A percentile compares a stretch with the other conserved stretches of the same genome.
These are phyloP conservation scores for Populus euphratica DNA, from an alignment of 345 rosid genomes.

Conservation along the genomic window DNA sequence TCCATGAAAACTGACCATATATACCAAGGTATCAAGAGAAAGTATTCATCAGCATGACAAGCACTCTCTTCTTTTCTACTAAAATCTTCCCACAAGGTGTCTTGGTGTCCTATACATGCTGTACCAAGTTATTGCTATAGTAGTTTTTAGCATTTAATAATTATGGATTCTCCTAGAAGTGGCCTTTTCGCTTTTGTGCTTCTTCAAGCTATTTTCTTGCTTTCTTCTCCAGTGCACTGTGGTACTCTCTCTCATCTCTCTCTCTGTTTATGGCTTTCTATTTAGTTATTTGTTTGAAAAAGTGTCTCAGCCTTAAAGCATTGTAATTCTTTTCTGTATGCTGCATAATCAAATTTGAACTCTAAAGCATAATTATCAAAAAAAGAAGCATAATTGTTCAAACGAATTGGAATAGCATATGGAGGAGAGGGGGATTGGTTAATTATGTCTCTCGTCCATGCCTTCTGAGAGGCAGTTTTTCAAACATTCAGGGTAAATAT, in stretches of 20 bases:
- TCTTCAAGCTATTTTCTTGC: conserved; percentile 35
- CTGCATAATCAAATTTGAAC: too few species aligned
- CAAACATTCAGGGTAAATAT: too few species aligned
- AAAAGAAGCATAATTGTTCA: background rate
- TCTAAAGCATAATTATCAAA: too few species aligned
- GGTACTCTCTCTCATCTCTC: conserved; percentile 11
- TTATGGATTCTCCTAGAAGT: conserved; percentile 30
- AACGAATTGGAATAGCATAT: too few species aligned
- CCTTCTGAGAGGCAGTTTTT: too few species aligned
- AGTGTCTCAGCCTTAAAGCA: background rate
- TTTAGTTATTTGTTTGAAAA: background rate
- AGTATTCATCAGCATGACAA: background rate
- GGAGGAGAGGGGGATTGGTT: too few species aligned
- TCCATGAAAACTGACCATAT: background rate
- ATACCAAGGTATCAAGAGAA: background rate
- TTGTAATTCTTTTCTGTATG: too few species aligned
- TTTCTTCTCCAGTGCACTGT: conserved; percentile 25
- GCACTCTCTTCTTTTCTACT: background rate
- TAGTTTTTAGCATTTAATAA: background rate
- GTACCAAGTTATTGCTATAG: background rate
- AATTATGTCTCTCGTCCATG: too few species aligned
- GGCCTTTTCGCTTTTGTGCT: conserved; percentile 6
- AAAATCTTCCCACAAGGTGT: background rate
- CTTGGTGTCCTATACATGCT: background rate
- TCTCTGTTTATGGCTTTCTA: background rate